A percentile compares a stretch with the other conserved stretches of the same genome.
These are phyloP conservation scores for Mortierella claussenii DNA, from an alignment of 192 early-diverging fungal genomes.

Conservation along the genomic window DNA sequence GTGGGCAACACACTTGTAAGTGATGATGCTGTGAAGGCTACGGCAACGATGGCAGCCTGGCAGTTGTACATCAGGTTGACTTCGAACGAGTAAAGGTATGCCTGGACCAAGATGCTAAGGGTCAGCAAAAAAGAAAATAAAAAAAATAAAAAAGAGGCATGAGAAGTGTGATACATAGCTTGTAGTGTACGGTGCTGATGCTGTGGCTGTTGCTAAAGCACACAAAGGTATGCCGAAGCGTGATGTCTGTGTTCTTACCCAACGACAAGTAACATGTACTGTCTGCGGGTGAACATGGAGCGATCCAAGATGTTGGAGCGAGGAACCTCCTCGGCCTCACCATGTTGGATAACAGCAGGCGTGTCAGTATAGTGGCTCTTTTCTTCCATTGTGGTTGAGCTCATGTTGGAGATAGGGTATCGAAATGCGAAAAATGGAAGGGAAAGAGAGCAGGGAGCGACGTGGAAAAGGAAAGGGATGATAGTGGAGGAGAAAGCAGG, in stretches of 20 bases:
- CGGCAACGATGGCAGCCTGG: slow-evolving; percentile 12
- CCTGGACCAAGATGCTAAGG: slow-evolving; percentile 29
- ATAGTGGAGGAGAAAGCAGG: background rate
- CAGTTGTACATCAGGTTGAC: slow-evolving; percentile 41
- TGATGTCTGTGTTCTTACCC: no score
- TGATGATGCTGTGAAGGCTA: slow-evolving; percentile 5
- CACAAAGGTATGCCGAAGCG: no score
- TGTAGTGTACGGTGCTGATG: no score
- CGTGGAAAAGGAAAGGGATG: background rate
- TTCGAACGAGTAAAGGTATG: slow-evolving; percentile 38
- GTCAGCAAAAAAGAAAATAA: background rate
- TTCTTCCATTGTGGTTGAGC: background rate
- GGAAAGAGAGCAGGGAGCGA: background rate
- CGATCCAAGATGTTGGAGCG: slow-evolving; percentile 21
- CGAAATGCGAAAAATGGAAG: background rate
- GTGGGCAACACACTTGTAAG: slow-evolving; percentile 25
- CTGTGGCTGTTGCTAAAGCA: no score
- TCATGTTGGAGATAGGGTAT: background rate
- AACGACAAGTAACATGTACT: slow-evolving; percentile 24
- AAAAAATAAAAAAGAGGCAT: background rate
- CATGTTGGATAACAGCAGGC: no score
- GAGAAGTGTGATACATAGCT: background rate
- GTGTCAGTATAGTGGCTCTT: background rate
- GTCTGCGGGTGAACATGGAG: slow-evolving; percentile 17
- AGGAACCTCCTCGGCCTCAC: no score